Conservation (phyloP, 2,329 filamentous ascomycete genomes). For the Trichoderma pleuroti region DNA sequence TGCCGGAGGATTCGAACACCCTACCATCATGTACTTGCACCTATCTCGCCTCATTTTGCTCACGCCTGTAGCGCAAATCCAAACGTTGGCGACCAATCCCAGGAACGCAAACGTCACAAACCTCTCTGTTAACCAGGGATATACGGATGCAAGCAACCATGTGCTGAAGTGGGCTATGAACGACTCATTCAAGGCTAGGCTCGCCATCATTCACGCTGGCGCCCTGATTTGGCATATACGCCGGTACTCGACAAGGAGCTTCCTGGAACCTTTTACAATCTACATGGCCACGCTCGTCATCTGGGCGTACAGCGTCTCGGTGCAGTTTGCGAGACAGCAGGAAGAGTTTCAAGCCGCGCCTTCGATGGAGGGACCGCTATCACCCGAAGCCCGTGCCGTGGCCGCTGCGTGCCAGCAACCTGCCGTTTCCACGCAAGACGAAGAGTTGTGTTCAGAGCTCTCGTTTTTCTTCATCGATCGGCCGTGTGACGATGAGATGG, state of each 20-base stretch:
- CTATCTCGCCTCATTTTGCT: not conserved
- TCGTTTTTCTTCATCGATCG: not conserved
- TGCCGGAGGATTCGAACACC: not conserved
- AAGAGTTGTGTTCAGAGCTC: not conserved
- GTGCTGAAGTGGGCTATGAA: not conserved
- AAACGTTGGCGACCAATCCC: not conserved
- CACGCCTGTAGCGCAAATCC: not conserved
- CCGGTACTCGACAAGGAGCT: not conserved
- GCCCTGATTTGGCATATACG: not conserved
- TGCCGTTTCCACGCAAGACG: not conserved
- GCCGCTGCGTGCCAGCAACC: not conserved
- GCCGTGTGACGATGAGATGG: not conserved
- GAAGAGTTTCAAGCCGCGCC: not conserved
- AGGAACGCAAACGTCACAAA: not conserved
- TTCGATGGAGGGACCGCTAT: not conserved
- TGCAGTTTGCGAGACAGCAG: not conserved
- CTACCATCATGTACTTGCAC: not conserved
- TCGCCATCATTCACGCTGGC: not conserved
- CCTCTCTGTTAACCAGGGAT: not conserved
- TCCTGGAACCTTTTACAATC: not conserved
- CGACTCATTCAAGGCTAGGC: not conserved
- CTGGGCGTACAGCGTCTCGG: not conserved
- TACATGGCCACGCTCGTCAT: not conserved
- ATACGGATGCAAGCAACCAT: not conserved
- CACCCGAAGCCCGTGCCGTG: not conserved